Evolutionary conservation across 1,284 basidiomycete genomes (phyloP).

Genomic region (Anthracocystis walkeri): DNA sequence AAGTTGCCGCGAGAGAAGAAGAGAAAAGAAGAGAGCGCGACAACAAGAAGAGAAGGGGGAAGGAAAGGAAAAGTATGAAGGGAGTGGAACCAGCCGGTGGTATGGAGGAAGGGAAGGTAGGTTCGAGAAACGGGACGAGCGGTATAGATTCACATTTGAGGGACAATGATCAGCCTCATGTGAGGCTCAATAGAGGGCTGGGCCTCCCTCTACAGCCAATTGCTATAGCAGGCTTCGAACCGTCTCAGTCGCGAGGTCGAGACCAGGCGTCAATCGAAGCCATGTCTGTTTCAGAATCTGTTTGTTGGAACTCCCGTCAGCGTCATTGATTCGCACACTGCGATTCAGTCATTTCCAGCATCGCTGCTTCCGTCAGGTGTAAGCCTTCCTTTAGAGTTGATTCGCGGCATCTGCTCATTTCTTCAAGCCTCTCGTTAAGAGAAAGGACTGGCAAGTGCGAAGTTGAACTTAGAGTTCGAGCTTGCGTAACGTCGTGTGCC

Average conservation of each 20-base stretch:
- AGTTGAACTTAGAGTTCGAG: constrained; percentile 7
- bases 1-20: constrained; percentile 4
- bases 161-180: neutral
- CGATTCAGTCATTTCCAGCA: neutral
- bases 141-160: constrained; percentile 13
- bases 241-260: neutral
- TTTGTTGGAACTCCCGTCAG: constrained; percentile 3
- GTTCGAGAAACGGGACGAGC: constrained; percentile 1
- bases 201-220: neutral
- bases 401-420: neutral
- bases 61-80: constrained; percentile 13
- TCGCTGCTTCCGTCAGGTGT: neutral
- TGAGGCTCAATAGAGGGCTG: neutral
- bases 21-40: constrained; percentile 12
- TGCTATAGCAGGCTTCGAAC: neutral
- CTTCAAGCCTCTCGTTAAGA: neutral
- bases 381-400: neutral
- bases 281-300: constrained; percentile 21
- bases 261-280: constrained; percentile 2
- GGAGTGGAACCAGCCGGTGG: constrained; percentile 44
- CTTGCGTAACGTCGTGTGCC: neutral
- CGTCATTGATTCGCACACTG: neutral
- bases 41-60: constrained; percentile 1
- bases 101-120: constrained; percentile 40
- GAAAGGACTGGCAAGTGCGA: neutral